Percentiles rank a stretch among this genome's conserved stretches.
phyloP scores from a whole-genome alignment of 2,329 filamentous ascomycete species.

The Fusarium oligoseptatum region DNA sequence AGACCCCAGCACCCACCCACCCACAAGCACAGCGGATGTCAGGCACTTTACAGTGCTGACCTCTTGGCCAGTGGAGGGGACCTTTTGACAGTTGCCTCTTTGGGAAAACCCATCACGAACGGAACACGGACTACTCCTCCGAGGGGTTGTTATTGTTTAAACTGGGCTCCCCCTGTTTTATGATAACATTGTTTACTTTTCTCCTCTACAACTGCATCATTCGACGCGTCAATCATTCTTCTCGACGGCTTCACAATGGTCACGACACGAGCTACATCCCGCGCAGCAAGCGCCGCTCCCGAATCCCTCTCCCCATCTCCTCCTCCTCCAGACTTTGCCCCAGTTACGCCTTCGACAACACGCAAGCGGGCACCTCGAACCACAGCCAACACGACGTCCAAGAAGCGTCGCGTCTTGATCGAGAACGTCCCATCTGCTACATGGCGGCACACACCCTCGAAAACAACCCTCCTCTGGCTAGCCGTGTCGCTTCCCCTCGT shows the following conservation, averaged over 20 bases:
- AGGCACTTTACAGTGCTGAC: conserved; percentile 9
- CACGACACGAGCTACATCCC: conserved; percentile 54
- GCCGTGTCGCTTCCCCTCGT: conserved; percentile 82
- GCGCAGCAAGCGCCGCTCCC: conserved; percentile 47
- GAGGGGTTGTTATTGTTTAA: not conserved
- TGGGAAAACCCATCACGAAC: conserved; percentile 7
- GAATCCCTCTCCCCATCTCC: conserved; percentile 32
- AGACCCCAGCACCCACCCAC: conserved; percentile 4
- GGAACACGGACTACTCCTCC: not conserved
- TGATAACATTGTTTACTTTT: not conserved
- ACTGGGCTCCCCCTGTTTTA: not conserved
- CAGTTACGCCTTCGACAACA: conserved; percentile 25
- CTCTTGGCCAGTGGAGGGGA: not conserved
- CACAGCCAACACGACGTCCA: conserved; percentile 18
- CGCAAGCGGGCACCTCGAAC: conserved; percentile 34
- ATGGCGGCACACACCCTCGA: conserved; percentile 63
- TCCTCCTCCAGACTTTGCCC: conserved; percentile 14
- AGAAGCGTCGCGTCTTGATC: conserved; percentile 26
- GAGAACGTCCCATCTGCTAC: not conserved
- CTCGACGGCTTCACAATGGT: conserved; percentile 49
- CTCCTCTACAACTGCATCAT: not conserved
- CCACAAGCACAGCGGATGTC: not conserved
- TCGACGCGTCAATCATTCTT: not conserved
- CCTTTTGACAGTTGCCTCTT: conserved; percentile 12
- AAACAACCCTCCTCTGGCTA: conserved; percentile 75